Evolutionary conservation across 345 rosid genomes (phyloP), one percentile per base, ranked within the genome.

Genomic region (Eutrema heterophyllum): DNA sequence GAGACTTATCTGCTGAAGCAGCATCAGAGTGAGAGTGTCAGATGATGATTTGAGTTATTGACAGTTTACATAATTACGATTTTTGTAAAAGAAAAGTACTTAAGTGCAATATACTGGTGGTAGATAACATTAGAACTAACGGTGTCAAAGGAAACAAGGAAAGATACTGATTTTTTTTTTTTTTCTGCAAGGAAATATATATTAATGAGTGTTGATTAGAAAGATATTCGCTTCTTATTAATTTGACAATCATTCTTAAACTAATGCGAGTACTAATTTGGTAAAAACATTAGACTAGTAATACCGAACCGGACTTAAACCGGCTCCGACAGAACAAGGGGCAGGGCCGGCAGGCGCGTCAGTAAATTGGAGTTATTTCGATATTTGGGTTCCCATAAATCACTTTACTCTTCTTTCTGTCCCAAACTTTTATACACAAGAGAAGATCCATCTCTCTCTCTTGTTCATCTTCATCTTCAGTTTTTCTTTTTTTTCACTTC

Each of bases 1-100:
- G 68, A 77, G 68, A 66, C 57, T n/a, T 77, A 77, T 59, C 27
- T 77, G 49, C 65, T 77, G 7, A 71, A 65, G 57, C 77, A 71
- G 26, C 67, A 70, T 58, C 39, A 76, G 52, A 70, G 41, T 46
- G 71, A 70, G 14, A 26, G 41, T 70, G 66, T 27, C 44, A 36
- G 45, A 32, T 62, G 70, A 70, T 43, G 29, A 7, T 29, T 45
- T 35, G 35, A 40, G 52, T 4, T 27, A 27, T 16, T 38, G 72
- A 74, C 35, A 57, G 3, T 38, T 14, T 16, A 11, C 27, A n/a
- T n/a, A n/a, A n/a, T n/a, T n/a, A n/a, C n/a, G n/a, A n/a, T n/a
- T n/a, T n/a, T n/a, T 62, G 74, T 69, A 44, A 76, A 53, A 53
- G 27, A 53, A 12, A 24, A 51, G 50, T 15, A 52, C 57, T 38